phyloP scores from a whole-genome alignment of 176 grass and related monocot species.

The Triticum timopheevii region DNA sequence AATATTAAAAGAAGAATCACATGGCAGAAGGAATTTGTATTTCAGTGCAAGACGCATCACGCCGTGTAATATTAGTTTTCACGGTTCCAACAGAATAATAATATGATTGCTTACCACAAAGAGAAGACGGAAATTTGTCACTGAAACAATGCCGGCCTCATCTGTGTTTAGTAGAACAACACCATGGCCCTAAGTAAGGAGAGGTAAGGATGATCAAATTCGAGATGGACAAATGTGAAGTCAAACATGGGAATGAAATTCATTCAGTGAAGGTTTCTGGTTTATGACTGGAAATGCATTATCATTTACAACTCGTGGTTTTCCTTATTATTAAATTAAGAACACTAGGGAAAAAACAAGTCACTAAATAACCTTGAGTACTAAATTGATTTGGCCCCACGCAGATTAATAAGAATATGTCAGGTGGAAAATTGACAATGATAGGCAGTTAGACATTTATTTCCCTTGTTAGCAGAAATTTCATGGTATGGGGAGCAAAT shows the following conservation, averaged over 20 bases:
- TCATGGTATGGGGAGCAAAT: neutral
- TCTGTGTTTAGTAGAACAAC: slow-evolving; percentile 68
- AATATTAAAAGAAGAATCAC: neutral
- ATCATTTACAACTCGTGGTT: neutral
- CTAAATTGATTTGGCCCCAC: neutral
- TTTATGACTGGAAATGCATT: slow-evolving; percentile 3
- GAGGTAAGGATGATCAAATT: neutral
- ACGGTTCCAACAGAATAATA: neutral
- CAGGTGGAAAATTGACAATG: neutral
- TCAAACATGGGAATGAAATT: slow-evolving; percentile 1
- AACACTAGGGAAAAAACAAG: slow-evolving; percentile 1
- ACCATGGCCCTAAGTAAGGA: slow-evolving; percentile 52
- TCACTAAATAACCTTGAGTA: neutral
- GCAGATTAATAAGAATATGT: neutral
- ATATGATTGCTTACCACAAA: slow-evolving; percentile 67
- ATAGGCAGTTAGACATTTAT: neutral
- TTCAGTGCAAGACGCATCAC: neutral
- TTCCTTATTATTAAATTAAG: neutral
- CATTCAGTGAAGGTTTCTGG: neutral
- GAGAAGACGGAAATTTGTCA: slow-evolving; percentile 87
- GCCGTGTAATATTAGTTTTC: neutral
- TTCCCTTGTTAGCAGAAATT: neutral
- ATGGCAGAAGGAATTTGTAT: slow-evolving; percentile 1
- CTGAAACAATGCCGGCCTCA: slow-evolving; percentile 68
- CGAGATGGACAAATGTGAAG: slow-evolving; percentile 1